Evolutionary conservation across 2,329 filamentous ascomycete genomes (phyloP), one percentile per base, ranked within the genome.

Genomic region (Diaporthe sp.): DNA sequence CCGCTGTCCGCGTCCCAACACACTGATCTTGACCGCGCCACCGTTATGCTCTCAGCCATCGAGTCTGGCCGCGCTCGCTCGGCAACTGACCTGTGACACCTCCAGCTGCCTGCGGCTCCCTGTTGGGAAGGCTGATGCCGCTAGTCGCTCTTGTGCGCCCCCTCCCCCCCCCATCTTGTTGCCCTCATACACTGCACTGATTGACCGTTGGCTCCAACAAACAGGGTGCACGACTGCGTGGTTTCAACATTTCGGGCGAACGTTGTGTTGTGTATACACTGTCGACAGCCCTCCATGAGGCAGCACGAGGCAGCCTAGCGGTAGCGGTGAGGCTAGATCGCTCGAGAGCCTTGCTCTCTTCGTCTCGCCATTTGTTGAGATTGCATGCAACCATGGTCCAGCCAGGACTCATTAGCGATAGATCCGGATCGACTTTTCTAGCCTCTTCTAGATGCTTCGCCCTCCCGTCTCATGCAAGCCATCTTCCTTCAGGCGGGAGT

Each of bases 41-140:
- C 61, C n/a, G 42, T 51, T 37, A 37, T 73, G 39, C 32, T 39
- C 69, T 39, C 51, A 63, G 35, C 65, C 37, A 42, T 75, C 59
- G 71, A 75, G 74, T 73, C 71, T 73, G 35, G 42, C 39, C 32
- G 32, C 39, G 30, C 37, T 63, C 68, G 66, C 59, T 59, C 59
- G 66, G 66, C 55, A 71, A 22, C 44, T 73, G 44, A 44, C 53
- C 35, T 61, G 71, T 75, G 55, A 53, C n/a, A 75, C 74, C 50
- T 58, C 47, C 44, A 50, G 30, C 30, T 66, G 32, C 22, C 44
- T 66, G 27, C 44, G 15, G 44, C 61, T 73, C 51, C 71, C 58
- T 65, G 59, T 39, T 70, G 56, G 55, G 19, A 51, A 63, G 53
- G 58, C 68, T 71, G 71, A 73, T 39, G 50, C 59, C 56, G 59